Percentiles rank a stretch among this genome's conserved stretches.
Evolutionary conservation across 1,139 yeast species (phyloP).

Genomic region (Eremothecium sinecaudum): DNA sequence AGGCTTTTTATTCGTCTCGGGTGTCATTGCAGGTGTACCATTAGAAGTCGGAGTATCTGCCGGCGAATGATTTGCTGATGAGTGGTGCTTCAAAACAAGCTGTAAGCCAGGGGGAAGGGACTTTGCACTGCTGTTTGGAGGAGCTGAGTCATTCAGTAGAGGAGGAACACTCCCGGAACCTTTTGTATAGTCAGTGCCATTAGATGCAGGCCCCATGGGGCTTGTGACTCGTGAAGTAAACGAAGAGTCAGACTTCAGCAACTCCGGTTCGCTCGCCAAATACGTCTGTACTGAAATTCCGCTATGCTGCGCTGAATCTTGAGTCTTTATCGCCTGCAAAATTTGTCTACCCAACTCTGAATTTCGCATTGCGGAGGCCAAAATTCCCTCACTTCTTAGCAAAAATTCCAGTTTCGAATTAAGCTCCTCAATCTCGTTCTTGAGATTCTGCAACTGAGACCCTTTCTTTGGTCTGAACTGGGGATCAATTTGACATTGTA

Average conservation of each 20-base stretch:
- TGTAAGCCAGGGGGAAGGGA: constrained; percentile 31
- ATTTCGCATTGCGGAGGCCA: constrained; percentile 50
- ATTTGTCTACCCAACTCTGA: constrained; percentile 17
- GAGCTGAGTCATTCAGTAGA: constrained; percentile 34
- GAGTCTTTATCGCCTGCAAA: constrained; percentile 13
- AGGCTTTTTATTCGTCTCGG: constrained; percentile 8
- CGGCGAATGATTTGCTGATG: constrained; percentile 19
- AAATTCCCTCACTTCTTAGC: constrained; percentile 58
- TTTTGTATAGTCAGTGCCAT: constrained; percentile 9
- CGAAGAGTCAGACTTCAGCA: constrained; percentile 19
- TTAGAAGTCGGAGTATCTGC: constrained; percentile 11
- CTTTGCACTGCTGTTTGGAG: constrained; percentile 27
- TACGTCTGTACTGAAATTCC: constrained; percentile 29
- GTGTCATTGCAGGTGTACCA: constrained; percentile 13
- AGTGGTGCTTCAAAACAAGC: constrained; percentile 28
- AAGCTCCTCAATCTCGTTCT: constrained; percentile 77
- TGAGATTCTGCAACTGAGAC: constrained; percentile 72
- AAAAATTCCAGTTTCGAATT: constrained; percentile 68
- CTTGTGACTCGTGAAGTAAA: constrained; percentile 7
- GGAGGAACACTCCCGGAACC: constrained; percentile 22
- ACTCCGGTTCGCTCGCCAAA: constrained; percentile 32
- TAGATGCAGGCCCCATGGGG: constrained; percentile 6
- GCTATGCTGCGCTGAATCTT: constrained; percentile 9
- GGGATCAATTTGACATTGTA: constrained; percentile 84
- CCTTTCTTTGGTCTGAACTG: constrained; percentile 87